Base-by-base conservation (phyloP, 495 filamentous ascomycete species). In the Talaromyces proteolyticus region DNA sequence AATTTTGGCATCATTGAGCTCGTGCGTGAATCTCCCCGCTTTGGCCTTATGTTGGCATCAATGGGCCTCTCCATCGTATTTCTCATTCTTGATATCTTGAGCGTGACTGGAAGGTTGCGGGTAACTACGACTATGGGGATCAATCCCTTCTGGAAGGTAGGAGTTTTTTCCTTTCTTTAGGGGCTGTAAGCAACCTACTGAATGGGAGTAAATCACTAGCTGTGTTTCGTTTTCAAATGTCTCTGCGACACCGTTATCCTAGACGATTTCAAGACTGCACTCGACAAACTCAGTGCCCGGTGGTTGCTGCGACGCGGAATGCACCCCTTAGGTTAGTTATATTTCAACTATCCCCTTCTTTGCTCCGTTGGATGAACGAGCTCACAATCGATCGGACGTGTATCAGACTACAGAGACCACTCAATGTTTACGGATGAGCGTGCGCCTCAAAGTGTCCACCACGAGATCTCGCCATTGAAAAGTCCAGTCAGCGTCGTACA, bases 181-280 rank as follows among this genome's bases (percentile, higher is more conserved):
- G 19, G 7, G 17, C 10, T 50, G n/a, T 48, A 44, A 16, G 11
- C 42, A 44, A 11, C 42, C 3, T 21, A 41, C 25, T 40, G 23
- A 47, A 37, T 11, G 18, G 14, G 42, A 53, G 44, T 21, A 38
- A n/a, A 39, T 44, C 17, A 36, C 24, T 17, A 45, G 67, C 49
- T 81, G 5, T 68, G 68, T 6, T 76, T 80, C 51, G 72, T 83
- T 8, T 81, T 81, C 68, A 83, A 81, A 57, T 80, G 76, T 47
- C 70, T 80, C 26, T 79, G 76, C 42, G 79, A 83, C 55, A 74
- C 72, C 6, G 68, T 81, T 42, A 71, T 83, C 42, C 71, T 83
- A 0, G 79, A 83, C 50, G 79, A 83, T 46, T 83, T 83, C 75
- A 81, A 81, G 59, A 81, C 74, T 2, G 78, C 74, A 0, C 69